Base-by-base conservation (phyloP, 1,139 yeast species). In the Candida frijolesensis region DNA sequence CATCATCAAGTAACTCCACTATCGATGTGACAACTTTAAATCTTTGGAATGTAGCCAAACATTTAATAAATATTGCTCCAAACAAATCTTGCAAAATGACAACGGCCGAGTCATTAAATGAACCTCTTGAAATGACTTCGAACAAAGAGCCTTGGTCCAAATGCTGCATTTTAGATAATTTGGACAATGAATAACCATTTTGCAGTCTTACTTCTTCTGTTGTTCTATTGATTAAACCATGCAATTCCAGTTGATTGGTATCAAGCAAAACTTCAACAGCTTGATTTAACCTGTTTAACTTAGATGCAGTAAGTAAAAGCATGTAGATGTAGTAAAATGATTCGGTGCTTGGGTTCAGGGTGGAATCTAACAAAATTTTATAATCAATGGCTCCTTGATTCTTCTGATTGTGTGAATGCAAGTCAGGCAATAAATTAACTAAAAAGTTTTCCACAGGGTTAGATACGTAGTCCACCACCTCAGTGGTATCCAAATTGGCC, bases 11-110 rank as follows among this genome's bases (percentile, higher is more conserved):
- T 32, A 64, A 59, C 44, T 67, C 61, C 2, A 79, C 78, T 10
- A 85, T 78, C 54, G 84, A 90, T 54, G 74, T 73, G 2, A 90
- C 76, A 1, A 86, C 84, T 46, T 87, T 75, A 61, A 89, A 92
- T 34, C 82, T 80, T 67, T 89, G 96, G 25, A 89, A 66, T 6
- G 88, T 84, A 18, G 84, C 78, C 49, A 87, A 69, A 50, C 83
- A 68, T 62, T 83, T 85, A 27, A 82, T 72, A 59, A 87, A 89
- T 9, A 89, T 73, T 1, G 83, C 76, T 64, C 89, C 83, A 58
- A 88, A 87, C 46, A 89, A 73, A 57, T 88, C 92, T 57, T 85
- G 83, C 42, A 89, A 71, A 0, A 89, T 76, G 0, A 79, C 65
- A 1, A 87, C 82, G 12, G 85, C 72, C 22, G 80, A 67, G 54